A percentile compares a stretch with the other conserved stretches of the same genome.
phyloP scores from a whole-genome alignment of 208 protist genomes.

The Acanthamoeba healyi region DNA sequence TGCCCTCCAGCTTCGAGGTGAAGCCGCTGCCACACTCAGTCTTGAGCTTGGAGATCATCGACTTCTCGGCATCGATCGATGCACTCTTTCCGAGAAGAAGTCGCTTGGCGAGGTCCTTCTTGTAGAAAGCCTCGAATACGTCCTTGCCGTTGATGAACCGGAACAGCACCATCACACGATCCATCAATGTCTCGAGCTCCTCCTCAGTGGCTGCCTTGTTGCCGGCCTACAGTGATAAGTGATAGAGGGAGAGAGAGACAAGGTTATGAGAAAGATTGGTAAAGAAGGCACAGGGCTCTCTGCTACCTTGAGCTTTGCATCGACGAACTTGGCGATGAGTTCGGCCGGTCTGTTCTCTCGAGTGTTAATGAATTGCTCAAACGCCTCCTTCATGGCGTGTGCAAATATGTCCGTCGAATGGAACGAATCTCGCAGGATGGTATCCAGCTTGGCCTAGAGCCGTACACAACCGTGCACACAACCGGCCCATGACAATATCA shows the following conservation, averaged over 20 bases:
- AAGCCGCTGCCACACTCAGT: slow-evolving; percentile 95
- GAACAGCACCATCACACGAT: slow-evolving; percentile 91
- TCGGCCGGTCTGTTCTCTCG: slow-evolving; percentile 93
- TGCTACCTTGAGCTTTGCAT: slow-evolving; percentile 92
- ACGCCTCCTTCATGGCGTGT: slow-evolving; percentile 92
- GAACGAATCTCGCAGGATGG: slow-evolving; percentile 79
- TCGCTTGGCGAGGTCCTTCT: slow-evolving; percentile 95
- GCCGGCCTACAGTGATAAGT: slow-evolving; percentile 28
- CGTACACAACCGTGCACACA: background rate
- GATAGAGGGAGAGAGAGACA: background rate
- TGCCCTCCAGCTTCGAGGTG: slow-evolving; percentile 96
- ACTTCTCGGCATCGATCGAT: slow-evolving; percentile 92
- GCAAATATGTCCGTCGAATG: slow-evolving; percentile 80
- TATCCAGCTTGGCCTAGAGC: slow-evolving; percentile 72
- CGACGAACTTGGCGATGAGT: slow-evolving; percentile 93
- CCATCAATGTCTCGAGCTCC: slow-evolving; percentile 85
- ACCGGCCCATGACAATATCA: background rate
- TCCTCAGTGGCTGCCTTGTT: slow-evolving; percentile 87
- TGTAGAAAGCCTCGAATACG: slow-evolving; percentile 97
- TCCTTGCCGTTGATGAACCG: slow-evolving; percentile 94
- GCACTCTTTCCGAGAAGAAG: slow-evolving; percentile 93
- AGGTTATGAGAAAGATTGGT: background rate
- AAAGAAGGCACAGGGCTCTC: background rate
- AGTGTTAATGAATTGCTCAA: slow-evolving; percentile 93
- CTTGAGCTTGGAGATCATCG: slow-evolving; percentile 95